phyloP scores from a whole-genome alignment of 257 asterid genomes.

The Penstemon davidsonii region DNA sequence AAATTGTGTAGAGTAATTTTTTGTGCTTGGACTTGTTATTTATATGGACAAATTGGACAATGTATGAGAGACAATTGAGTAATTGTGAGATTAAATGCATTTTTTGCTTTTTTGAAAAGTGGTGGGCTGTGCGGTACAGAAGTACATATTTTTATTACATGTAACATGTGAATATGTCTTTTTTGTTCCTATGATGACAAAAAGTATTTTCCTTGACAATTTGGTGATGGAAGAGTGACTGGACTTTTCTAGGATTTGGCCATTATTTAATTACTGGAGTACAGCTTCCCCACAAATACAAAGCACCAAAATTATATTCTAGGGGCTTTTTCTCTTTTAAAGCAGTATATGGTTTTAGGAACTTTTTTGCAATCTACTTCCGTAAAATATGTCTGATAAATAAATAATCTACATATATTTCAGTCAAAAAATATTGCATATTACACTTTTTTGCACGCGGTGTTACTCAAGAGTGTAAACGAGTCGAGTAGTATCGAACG shows the following conservation, averaged over 20 bases:
- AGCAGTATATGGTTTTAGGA: not conserved
- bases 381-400: no score
- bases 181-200: slow-evolving; percentile 22
- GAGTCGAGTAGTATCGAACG: no score
- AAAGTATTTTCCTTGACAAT: not conserved
- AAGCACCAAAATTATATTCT: slow-evolving; percentile 1
- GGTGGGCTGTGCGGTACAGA: slow-evolving; percentile 13
- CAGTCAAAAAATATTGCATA: no score
- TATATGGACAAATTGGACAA: slow-evolving; percentile 22
- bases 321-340: not conserved
- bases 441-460: no score
- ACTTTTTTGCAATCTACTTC: no score
- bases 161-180: slow-evolving; percentile 22
- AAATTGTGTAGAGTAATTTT: not conserved
- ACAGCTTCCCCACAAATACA: slow-evolving; percentile 24
- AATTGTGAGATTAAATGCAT: slow-evolving; percentile 23
- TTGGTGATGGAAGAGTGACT: slow-evolving; percentile 13
- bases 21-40: slow-evolving; percentile 20
- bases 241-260: not conserved
- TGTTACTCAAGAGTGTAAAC: no score
- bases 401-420: no score
- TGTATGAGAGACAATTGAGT: slow-evolving; percentile 11
- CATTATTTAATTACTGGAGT: slow-evolving; percentile 12
- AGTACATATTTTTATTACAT: slow-evolving; percentile 24
- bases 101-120: slow-evolving; percentile 27